A percentile compares a stretch with the other conserved stretches of the same genome.
These are phyloP conservation scores for Achaetomiella virescens DNA, from an alignment of 495 filamentous ascomycete genomes.

Conservation along the genomic window DNA sequence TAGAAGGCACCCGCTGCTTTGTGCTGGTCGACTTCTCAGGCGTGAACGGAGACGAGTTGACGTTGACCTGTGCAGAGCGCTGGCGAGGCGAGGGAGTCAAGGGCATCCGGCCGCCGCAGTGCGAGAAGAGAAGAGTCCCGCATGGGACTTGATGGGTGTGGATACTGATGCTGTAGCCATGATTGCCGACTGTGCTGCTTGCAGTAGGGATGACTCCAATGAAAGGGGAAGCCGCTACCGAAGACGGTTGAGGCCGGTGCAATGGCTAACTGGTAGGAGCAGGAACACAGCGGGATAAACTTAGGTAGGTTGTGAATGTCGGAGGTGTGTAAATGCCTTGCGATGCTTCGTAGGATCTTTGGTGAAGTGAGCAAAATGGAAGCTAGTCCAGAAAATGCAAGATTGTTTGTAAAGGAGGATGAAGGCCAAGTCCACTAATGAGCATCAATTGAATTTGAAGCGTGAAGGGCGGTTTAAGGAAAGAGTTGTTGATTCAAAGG, in stretches of 20 bases:
- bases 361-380: not conserved
- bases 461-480: not conserved
- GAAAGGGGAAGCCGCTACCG: not conserved
- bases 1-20: conserved; percentile 43
- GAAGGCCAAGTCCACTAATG: too few species aligned
- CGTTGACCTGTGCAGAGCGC: conserved; percentile 41
- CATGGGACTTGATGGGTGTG: conserved; percentile 90
- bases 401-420: too few species aligned
- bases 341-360: conserved; percentile 1
- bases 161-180: conserved; percentile 89
- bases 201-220: conserved; percentile 38
- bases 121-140: conserved; percentile 84
- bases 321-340: not conserved
- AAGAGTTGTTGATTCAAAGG: not conserved
- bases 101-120: conserved; percentile 93
- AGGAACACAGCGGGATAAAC: not conserved
- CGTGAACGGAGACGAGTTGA: conserved; percentile 68
- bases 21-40: conserved; percentile 59
- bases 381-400: too few species aligned
- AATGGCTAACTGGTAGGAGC: not conserved
- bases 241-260: conserved; percentile 15
- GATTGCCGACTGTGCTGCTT: conserved; percentile 33
- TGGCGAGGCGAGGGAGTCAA: conserved; percentile 83
- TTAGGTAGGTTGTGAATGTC: not conserved
- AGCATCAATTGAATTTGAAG: too few species aligned